Base-by-base conservation (phyloP, 441 rosid genomes). In the Adansonia grandidieri region DNA sequence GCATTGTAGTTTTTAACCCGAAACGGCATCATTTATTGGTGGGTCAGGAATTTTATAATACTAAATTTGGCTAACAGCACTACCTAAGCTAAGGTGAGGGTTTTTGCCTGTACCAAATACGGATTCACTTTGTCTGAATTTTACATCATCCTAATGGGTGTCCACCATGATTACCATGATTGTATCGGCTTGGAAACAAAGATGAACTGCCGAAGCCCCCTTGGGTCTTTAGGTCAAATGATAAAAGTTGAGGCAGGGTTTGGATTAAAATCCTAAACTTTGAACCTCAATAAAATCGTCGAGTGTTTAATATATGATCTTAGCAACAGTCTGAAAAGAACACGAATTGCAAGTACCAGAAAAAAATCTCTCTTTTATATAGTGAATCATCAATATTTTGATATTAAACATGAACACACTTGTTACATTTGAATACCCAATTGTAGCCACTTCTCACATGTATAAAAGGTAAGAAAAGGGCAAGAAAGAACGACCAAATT, bases 401-500 rank as follows among this genome's bases (percentile, higher is more conserved):
- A 70, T 65, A 42, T 20, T 77, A 32, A n/a, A 13, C 14, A 13
- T 2, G 13, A 61, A 20, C 69, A 79, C 80, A 57, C 50, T 19
- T 47, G 48, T 24, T 73, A 78, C 71, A 73, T 58, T 28, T 19
- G 6, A 73, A 77, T 54, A 78, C 75, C 67, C 64, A 58, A 74
- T 63, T 74, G 64, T 40, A 44, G 47, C 37, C 64, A 58, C 66
- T 72, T 66, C 32, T 69, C 58, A 51, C 77, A 45, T 19, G 54
- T 69, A 9, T 32, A 11, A 58, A 19, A 6, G 6, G 40, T 56
- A 10, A 69, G 65, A 71, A 9, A 32, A 63, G 14, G 54, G 76
- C 20, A 15, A 44, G 24, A 81, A 84, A 74, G 72, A 81, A 86
- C 77, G 62, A 76, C 75, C 64, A 57, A 77, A 82, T 15, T 7